Conservation (phyloP, 2,329 filamentous ascomycete genomes). For the Calonectria honghensis region DNA sequence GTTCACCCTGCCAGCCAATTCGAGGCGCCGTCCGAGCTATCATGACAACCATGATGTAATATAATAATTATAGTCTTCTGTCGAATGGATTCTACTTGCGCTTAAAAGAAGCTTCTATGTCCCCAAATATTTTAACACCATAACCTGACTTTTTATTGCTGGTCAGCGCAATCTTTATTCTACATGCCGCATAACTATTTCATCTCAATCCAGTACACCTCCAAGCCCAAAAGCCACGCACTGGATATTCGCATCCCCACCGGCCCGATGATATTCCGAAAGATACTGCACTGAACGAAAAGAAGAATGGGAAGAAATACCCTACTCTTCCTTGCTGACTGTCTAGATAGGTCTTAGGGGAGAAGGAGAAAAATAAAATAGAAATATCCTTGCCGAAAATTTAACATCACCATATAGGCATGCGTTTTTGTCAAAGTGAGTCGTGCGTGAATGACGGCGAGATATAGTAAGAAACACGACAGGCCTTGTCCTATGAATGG, state of each 20-base stretch:
- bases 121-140: too few species aligned
- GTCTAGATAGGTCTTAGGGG: not conserved
- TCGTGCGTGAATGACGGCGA: not conserved
- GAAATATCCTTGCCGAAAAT: not conserved
- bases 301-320: not conserved
- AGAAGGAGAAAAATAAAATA: not conserved
- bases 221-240: not conserved
- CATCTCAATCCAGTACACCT: not conserved
- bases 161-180: not conserved
- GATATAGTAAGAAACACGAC: not conserved
- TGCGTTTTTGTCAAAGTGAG: not conserved
- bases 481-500: not conserved
- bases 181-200: not conserved
- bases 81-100: not conserved
- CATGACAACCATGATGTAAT: not conserved
- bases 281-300: not conserved
- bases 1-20: not conserved
- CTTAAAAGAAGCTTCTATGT: not conserved
- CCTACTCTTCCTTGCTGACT: not conserved
- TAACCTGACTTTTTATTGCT: not conserved
- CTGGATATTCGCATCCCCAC: not conserved
- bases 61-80: not conserved
- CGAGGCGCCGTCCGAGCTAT: not conserved
- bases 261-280: constrained; percentile 2
- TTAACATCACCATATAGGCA: not conserved